Conservation (phyloP, 2,329 filamentous ascomycete species). For the Exophiala viscosa region DNA sequence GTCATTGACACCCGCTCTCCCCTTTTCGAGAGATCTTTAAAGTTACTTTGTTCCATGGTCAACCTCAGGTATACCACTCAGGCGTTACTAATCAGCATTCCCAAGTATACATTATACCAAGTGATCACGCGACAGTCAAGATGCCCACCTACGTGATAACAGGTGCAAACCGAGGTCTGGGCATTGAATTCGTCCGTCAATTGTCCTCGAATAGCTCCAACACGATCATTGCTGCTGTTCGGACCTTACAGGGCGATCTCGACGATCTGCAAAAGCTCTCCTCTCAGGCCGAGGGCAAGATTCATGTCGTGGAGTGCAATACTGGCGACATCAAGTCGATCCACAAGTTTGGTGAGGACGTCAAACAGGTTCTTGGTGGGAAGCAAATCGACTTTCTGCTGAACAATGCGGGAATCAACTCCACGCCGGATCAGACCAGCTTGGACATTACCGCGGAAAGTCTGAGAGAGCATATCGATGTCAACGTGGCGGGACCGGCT, state of each 20-base stretch:
- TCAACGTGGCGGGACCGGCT: slow-evolving; percentile 33
- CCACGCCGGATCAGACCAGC: slow-evolving; percentile 7
- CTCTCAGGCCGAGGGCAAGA: neutral
- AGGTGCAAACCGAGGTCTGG: slow-evolving; percentile 32
- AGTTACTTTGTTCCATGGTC: no score
- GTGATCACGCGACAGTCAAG: no score
- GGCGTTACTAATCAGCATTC: no score
- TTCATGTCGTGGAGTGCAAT: slow-evolving; percentile 24
- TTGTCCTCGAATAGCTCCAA: slow-evolving; percentile 4
- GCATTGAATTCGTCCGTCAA: slow-evolving; percentile 25
- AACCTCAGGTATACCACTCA: no score
- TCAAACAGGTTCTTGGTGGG: slow-evolving; percentile 1
- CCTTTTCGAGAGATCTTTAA: no score
- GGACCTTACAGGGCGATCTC: slow-evolving; percentile 10
- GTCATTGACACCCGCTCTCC: no score
- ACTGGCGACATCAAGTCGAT: slow-evolving; percentile 12
- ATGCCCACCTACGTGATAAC: slow-evolving; percentile 29
- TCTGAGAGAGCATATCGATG: slow-evolving; percentile 21
- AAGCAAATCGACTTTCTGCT: slow-evolving; percentile 14
- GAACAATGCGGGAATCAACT: slow-evolving; percentile 25
- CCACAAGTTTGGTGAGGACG: neutral
- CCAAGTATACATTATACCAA: no score
- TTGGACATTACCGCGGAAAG: slow-evolving; percentile 12
- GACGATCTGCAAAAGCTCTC: slow-evolving; percentile 7
- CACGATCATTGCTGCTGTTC: slow-evolving; percentile 20